phyloP scores from a whole-genome alignment of 176 grass and related monocot species.

The Pharus latifolius region DNA sequence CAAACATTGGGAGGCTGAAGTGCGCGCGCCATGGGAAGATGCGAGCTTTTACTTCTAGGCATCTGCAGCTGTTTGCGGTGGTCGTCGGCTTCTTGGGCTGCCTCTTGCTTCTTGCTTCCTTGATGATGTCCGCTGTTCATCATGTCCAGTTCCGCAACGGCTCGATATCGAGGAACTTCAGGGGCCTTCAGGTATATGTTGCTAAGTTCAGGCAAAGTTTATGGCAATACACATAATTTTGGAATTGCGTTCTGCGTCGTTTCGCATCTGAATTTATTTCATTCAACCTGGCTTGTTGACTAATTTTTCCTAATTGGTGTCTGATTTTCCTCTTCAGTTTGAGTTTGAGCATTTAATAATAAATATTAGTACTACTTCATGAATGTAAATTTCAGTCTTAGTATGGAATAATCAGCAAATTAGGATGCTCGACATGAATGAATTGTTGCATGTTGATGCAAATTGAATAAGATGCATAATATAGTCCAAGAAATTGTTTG shows the following conservation, averaged over 20 bases:
- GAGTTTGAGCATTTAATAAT: neutral
- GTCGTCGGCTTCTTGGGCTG: conserved; percentile 52
- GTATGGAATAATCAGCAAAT: too few species aligned
- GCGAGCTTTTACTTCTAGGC: conserved; percentile 36
- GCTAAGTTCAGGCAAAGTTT: neutral
- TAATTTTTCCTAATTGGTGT: too few species aligned
- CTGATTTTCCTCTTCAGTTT: neutral
- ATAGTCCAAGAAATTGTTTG: too few species aligned
- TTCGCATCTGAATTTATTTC: neutral
- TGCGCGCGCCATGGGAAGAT: conserved; percentile 25
- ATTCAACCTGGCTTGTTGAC: neutral
- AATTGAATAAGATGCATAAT: too few species aligned
- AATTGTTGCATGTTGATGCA: too few species aligned
- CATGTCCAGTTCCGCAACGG: conserved; percentile 42
- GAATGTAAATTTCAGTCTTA: too few species aligned
- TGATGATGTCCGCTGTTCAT: conserved; percentile 68
- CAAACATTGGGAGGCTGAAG: conserved; percentile 42
- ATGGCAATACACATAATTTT: too few species aligned
- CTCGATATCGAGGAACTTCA: conserved; percentile 25
- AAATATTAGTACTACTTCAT: too few species aligned
- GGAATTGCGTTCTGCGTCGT: neutral
- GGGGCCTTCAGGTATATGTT: conserved; percentile 38
- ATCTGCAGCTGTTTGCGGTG: conserved; percentile 46
- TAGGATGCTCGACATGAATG: too few species aligned
- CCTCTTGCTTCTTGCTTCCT: conserved; percentile 60